Evolutionary conservation across 2,329 filamentous ascomycete genomes (phyloP).

Genomic region (Fusarium musae): DNA sequence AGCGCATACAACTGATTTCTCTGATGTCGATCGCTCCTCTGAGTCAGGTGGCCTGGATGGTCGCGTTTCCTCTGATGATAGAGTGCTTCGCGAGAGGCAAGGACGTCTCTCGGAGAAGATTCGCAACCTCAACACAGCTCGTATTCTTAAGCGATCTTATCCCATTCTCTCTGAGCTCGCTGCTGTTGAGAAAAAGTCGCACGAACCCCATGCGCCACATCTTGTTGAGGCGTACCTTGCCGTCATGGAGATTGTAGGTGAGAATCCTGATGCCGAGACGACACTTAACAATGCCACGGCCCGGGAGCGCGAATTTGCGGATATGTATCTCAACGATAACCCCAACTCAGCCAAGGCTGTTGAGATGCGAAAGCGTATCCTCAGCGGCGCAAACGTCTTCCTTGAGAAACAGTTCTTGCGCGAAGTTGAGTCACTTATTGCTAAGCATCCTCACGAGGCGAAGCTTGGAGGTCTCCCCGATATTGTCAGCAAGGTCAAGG

Average conservation of each 20-base stretch:
- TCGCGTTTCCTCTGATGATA: slow-evolving; percentile 70
- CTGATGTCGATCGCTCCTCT: slow-evolving; percentile 72
- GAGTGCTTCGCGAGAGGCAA: slow-evolving; percentile 86
- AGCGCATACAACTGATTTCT: slow-evolving; percentile 72
- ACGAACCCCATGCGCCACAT: slow-evolving; percentile 77
- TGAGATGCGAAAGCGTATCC: slow-evolving; percentile 79
- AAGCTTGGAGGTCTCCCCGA: slow-evolving; percentile 90
- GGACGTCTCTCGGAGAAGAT: slow-evolving; percentile 82
- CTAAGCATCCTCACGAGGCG: slow-evolving; percentile 87
- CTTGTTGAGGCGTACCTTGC: slow-evolving; percentile 86
- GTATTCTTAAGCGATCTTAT: slow-evolving; percentile 73
- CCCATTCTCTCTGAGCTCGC: slow-evolving; percentile 81
- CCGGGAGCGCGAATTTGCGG: slow-evolving; percentile 79
- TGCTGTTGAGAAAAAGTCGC: slow-evolving; percentile 75
- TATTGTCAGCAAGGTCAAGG: slow-evolving; percentile 88
- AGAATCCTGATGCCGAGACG: slow-evolving; percentile 70
- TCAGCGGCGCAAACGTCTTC: slow-evolving; percentile 81
- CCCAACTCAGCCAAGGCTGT: slow-evolving; percentile 71
- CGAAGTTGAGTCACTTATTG: slow-evolving; percentile 80
- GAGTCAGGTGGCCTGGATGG: slow-evolving; percentile 58
- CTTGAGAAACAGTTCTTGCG: slow-evolving; percentile 84
- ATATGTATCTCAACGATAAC: slow-evolving; percentile 80
- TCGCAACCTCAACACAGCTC: slow-evolving; percentile 78
- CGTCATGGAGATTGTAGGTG: slow-evolving; percentile 80
- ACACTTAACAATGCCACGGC: slow-evolving; percentile 71